Evolutionary conservation across 345 rosid genomes (phyloP).

Genomic region (Eutrema heterophyllum): DNA sequence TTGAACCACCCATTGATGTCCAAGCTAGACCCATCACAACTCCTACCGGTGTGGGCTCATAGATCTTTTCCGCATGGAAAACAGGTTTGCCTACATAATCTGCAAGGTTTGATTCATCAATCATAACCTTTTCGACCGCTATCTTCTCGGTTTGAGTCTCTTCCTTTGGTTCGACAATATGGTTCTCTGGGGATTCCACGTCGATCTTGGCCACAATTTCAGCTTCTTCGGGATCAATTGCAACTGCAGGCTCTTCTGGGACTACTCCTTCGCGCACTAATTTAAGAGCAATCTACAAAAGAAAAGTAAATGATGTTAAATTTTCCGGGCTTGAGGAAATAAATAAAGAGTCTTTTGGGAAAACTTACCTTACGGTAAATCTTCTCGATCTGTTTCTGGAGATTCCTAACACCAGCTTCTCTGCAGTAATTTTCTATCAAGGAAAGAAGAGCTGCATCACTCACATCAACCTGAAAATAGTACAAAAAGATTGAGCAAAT

Average conservation of each 20-base stretch:
- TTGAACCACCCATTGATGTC: constrained; percentile 99
- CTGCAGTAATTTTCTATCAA: constrained; percentile 94
- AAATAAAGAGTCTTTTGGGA: not conserved
- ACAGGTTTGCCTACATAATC: constrained; percentile 95
- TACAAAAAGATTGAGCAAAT: constrained; percentile 1
- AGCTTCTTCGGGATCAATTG: constrained; percentile 28
- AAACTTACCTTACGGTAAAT: constrained; percentile 86
- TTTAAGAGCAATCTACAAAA: constrained; percentile 78
- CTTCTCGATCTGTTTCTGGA: constrained; percentile 98
- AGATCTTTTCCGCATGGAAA: constrained; percentile 93
- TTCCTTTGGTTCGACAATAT: constrained; percentile 43
- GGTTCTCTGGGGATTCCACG: constrained; percentile 33
- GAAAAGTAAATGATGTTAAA: not conserved
- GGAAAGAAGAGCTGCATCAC: constrained; percentile 79
- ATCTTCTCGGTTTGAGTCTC: constrained; percentile 30
- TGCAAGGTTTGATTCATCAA: constrained; percentile 58
- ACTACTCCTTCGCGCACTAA: constrained; percentile 69
- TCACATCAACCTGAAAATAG: constrained; percentile 75
- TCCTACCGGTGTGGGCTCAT: constrained; percentile 83
- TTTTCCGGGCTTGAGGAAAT: not conserved
- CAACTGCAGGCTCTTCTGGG: constrained; percentile 41
- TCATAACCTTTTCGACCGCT: constrained; percentile 53
- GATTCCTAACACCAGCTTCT: constrained; percentile 99
- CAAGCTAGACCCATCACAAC: constrained; percentile 99
- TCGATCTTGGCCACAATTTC: constrained; percentile 26